Base-by-base conservation (phyloP, 306 rosid species). In the Cucurbita argyrosperma region DNA sequence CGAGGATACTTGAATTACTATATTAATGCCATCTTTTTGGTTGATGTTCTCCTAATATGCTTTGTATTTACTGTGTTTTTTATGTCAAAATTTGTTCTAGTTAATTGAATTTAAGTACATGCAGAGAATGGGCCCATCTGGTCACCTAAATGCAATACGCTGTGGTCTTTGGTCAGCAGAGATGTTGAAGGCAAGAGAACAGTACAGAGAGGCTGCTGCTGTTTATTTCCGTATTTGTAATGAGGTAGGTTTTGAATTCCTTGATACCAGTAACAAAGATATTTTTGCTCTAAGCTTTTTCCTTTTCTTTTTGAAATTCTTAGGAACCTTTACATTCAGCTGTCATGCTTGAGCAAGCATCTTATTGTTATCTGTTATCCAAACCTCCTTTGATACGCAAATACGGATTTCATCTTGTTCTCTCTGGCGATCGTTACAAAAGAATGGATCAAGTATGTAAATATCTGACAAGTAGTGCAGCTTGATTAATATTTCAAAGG, bases 321-420 rank as follows among this genome's bases (percentile, higher is more conserved):
- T 77, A 94, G 99, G 99, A 94, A 77, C 87, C 85, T 73, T 84
- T 94, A 76, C 95, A 84, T 78, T 89, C 99, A 49, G 99, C 97
- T 61, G 97, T 94, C 71, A 91, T 94, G 95, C 97, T 91, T 72
- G 99, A 94, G 87, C 99, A 94, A 89, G 99, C 99, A 52, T 89
- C 99, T 8, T 89, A 88, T 81, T 94, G 99, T 81, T 94, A 89
- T 85, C 81, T 89, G 83, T 53, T 87, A 83, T 87, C 97, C 76
- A 88, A 83, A 78, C 99, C 99, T 78, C 92, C 97, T 76, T 84
- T 94, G 97, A 80, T 87, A 63, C 96, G 92, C 80, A 94, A 94
- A 82, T 89, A 86, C 79, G 99, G 99, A 79, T 94, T 94, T 87
- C 97, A 94, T 89, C 96, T 94, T 77, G 99, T 94, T 85, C 96